Evolutionary conservation across 192 early-diverging fungal genomes (phyloP), one percentile per base, ranked within the genome.

Genomic region (Jimgerdemannia lactiflua): DNA sequence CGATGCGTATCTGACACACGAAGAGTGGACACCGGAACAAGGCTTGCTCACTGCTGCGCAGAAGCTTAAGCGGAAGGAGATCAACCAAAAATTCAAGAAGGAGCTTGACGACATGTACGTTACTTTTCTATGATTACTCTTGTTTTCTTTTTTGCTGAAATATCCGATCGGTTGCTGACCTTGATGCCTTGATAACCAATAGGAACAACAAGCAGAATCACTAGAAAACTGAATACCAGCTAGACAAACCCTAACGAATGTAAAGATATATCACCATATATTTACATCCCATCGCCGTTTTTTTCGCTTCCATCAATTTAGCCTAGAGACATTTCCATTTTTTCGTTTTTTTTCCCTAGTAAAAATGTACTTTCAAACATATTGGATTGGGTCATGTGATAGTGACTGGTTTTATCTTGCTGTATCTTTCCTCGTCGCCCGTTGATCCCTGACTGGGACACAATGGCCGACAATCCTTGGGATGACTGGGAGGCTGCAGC

Each of bases 21-120:
- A 94, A 64, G 91, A 95, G 78, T 99, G 98, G 98, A 97, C 95
- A 4, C 88, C 95, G 17, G 89, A 97, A 85, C 95, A 83, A 68
- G 91, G 89, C 8, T 76, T 93, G 74, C 82, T 95, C 83, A 99
- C 98, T n/a, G 94, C 98, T 29, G 96, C 96, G n/a, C 93, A 92
- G 83, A 98, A 98, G 85, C 79, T 98, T 68, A 92, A 96, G 69
- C 91, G 97, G 43, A 89, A 88, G 41, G 94, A 89, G 64, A 92
- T 99, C 66, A 82, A 85, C 71, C 84, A 90, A 70, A 81, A 78
- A 29, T 94, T 94, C 81, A 86, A 89, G 70, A 11, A 65, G 4
- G 71, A 93, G 77, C 81, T 96, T 65, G 86, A 89, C 75, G 69
- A 64, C 4, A 84, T 89, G 80, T 89, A 86, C 71, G 79, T 77